Conservation (phyloP, 495 filamentous ascomycete genomes). For the Annulohypoxylon maeteangense region DNA sequence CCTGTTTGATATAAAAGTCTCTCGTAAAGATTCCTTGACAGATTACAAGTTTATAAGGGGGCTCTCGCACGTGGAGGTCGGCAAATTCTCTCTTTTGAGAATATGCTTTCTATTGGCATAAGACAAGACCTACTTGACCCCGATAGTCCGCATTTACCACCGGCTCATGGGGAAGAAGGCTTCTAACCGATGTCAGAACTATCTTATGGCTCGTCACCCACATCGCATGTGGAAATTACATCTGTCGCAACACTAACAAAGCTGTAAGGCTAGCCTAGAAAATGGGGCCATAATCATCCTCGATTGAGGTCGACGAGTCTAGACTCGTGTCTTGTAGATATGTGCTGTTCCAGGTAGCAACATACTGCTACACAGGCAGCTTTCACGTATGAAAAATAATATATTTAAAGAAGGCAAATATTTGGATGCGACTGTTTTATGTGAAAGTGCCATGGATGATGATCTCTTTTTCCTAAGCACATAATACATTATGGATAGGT, state of each 20-base stretch:
- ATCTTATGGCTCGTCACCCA: neutral
- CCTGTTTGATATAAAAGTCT: neutral
- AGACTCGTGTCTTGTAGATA: neutral
- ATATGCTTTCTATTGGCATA: neutral
- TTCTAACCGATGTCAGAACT: neutral
- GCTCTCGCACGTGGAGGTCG: neutral
- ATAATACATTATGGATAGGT: neutral
- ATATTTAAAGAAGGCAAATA: neutral
- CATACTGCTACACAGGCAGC: neutral
- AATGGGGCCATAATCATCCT: neutral
- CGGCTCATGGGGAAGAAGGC: neutral
- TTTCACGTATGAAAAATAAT: constrained; percentile 28
- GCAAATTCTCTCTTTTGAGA: neutral
- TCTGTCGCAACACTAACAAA: neutral
- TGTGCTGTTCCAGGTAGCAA: constrained; percentile 6
- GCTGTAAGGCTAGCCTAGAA: neutral
- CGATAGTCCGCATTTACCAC: neutral
- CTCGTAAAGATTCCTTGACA: neutral
- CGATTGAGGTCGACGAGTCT: neutral
- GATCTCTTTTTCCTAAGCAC: neutral
- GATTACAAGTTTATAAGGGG: neutral
- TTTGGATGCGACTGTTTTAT: neutral
- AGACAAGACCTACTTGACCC: neutral
- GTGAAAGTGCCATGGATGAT: neutral
- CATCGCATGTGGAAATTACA: neutral